Evolutionary conservation across 2,329 filamentous ascomycete species (phyloP).

Genomic region (Sclerotinia sclerotiorum): DNA sequence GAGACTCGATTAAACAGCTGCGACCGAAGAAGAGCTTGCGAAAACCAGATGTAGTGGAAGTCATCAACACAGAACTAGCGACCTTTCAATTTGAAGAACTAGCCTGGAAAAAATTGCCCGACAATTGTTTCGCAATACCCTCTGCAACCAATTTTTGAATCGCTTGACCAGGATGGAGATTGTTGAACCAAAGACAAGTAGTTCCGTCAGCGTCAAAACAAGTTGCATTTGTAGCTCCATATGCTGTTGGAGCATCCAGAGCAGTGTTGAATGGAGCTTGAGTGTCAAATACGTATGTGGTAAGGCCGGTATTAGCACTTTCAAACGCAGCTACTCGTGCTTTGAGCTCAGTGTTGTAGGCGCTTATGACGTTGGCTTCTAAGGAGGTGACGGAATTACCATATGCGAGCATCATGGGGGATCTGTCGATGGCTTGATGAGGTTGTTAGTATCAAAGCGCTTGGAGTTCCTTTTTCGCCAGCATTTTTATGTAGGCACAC

Average conservation of each 20-base stretch:
- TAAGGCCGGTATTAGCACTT: neutral
- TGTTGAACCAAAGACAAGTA: slow-evolving; percentile 31
- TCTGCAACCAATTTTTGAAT: slow-evolving; percentile 28
- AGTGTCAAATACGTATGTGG: neutral
- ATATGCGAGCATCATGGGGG: slow-evolving; percentile 12
- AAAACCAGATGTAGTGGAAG: neutral
- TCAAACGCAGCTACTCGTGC: slow-evolving; percentile 3
- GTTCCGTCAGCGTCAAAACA: slow-evolving; percentile 31
- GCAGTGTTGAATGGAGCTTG: neutral
- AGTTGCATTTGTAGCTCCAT: slow-evolving; percentile 28
- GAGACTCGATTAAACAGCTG: neutral
- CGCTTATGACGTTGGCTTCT: neutral
- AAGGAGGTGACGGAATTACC: neutral
- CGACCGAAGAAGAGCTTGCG: neutral
- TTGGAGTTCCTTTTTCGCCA: neutral
- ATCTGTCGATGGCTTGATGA: neutral
- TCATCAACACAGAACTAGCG: neutral
- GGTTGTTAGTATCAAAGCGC: neutral
- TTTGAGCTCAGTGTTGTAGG: slow-evolving; percentile 3
- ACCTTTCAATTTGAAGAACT: neutral
- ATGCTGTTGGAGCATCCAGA: slow-evolving; percentile 11
- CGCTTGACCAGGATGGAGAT: slow-evolving; percentile 30
- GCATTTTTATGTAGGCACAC: no score
- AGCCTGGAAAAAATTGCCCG: neutral
- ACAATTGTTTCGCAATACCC: slow-evolving; percentile 17